A percentile compares a stretch with the other conserved stretches of the same genome.
These are phyloP conservation scores for Cicer cuneatum DNA, from an alignment of 306 rosid genomes.

Conservation along the genomic window DNA sequence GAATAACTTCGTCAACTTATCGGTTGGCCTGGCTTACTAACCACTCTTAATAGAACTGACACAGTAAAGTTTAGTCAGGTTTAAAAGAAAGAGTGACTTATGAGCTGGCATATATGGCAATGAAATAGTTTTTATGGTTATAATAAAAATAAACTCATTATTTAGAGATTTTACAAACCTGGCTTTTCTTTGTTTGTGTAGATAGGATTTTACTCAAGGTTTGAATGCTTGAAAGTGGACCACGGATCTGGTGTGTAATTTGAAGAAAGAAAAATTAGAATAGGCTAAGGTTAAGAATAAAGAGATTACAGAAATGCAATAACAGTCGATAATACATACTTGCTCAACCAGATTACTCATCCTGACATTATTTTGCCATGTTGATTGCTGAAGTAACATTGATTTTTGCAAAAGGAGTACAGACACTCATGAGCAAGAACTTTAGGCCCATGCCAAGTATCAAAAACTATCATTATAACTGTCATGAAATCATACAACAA, in stretches of 20 bases:
- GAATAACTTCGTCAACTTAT: slow-evolving; percentile 27
- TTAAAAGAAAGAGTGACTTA: slow-evolving; percentile 10
- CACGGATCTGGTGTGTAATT: slow-evolving; percentile 69
- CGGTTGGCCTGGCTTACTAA: slow-evolving; percentile 9
- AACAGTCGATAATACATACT: slow-evolving; percentile 49
- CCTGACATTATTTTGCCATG: slow-evolving; percentile 93
- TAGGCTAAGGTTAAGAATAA: slow-evolving; percentile 29
- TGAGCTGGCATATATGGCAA: neutral
- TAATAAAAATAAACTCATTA: slow-evolving; percentile 13
- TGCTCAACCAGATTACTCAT: slow-evolving; percentile 87
- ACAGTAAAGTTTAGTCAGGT: neutral
- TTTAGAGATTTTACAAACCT: slow-evolving; percentile 59
- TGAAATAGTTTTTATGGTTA: slow-evolving; percentile 1
- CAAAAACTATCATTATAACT: slow-evolving; percentile 21
- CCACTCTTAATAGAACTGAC: neutral
- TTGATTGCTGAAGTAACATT: slow-evolving; percentile 85
- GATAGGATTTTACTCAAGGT: slow-evolving; percentile 89
- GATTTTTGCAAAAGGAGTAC: slow-evolving; percentile 71
- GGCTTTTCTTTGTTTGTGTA: slow-evolving; percentile 70
- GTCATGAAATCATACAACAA: slow-evolving; percentile 23
- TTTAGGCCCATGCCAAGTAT: slow-evolving; percentile 20
- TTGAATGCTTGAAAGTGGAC: slow-evolving; percentile 91
- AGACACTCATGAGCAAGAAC: slow-evolving; percentile 35
- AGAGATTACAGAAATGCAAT: slow-evolving; percentile 9
- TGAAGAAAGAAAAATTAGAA: slow-evolving; percentile 38